These are phyloP conservation scores for Ophiorrhiza pumila DNA, from an alignment of 257 asterid species.

Conservation along the genomic window DNA sequence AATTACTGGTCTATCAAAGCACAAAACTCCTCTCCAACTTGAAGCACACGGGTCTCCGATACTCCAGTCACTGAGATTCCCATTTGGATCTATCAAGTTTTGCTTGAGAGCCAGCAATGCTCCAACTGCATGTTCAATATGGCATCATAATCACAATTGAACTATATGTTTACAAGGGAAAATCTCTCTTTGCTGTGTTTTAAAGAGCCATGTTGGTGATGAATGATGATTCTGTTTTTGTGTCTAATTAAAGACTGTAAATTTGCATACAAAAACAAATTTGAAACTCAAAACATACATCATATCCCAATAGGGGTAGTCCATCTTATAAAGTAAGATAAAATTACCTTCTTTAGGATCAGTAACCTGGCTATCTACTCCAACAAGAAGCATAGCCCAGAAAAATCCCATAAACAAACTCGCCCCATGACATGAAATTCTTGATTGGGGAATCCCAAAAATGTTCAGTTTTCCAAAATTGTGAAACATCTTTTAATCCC, in stretches of 20 bases:
- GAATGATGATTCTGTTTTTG: not conserved
- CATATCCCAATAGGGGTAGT: not conserved
- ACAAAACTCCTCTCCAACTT: conserved; percentile 66
- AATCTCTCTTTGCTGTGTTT: no score
- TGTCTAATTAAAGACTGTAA: not conserved
- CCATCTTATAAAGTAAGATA: not conserved
- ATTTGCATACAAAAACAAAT: no score
- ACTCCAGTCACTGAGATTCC: conserved; percentile 59
- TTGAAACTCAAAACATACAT: no score
- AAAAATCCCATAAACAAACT: conserved; percentile 43
- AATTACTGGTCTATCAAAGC: conserved; percentile 47
- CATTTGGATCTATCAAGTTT: conserved; percentile 55
- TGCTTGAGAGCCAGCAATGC: conserved; percentile 59
- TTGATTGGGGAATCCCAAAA: conserved; percentile 25
- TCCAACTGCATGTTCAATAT: conserved; percentile 44
- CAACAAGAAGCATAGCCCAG: conserved; percentile 45
- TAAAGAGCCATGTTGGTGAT: not conserved
- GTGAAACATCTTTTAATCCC: conserved; percentile 25
- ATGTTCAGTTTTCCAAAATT: conserved; percentile 26
- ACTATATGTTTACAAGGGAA: not conserved
- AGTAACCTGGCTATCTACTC: conserved; percentile 50
- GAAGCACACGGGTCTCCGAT: conserved; percentile 82
- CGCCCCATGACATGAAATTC: conserved; percentile 32
- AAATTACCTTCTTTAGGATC: conserved; percentile 69
- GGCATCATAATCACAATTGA: not conserved